Percentiles rank a stretch among this genome's conserved stretches.
These are phyloP conservation scores for Solanum medicagineum DNA, from an alignment of 257 asterid genomes.

Conservation along the genomic window DNA sequence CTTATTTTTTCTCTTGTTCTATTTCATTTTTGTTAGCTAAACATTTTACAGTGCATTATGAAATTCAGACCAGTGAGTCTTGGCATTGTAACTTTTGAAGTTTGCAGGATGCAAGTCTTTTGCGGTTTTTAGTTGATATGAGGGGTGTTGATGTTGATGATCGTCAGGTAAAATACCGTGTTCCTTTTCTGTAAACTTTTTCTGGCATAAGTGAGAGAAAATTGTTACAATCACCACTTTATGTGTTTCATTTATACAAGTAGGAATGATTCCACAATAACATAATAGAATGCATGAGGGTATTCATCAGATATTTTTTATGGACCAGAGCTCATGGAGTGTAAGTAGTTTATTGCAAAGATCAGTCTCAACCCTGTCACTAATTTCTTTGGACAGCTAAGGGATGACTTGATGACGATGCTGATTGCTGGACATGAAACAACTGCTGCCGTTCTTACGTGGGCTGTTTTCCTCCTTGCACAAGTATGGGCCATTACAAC, in stretches of 20 bases:
- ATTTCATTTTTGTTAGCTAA: background rate
- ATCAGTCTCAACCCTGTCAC: background rate
- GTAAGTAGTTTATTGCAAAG: background rate
- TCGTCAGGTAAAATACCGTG: constrained; percentile 59
- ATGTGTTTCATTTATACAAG: background rate
- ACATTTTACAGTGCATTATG: background rate
- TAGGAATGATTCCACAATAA: background rate
- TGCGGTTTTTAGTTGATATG: constrained; percentile 97
- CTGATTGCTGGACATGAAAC: constrained; percentile 99
- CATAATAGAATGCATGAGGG: background rate
- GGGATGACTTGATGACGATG: constrained; percentile 98
- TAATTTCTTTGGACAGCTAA: constrained; percentile 38
- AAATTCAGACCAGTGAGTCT: constrained; percentile 19
- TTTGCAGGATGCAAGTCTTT: constrained; percentile 97
- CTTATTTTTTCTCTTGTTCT: background rate
- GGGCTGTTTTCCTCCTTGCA: constrained; percentile 90
- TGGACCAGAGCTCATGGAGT: background rate
- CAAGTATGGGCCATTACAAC: constrained; percentile 38
- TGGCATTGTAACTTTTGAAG: constrained; percentile 31
- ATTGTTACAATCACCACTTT: background rate
- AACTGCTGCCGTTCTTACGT: constrained; percentile 94
- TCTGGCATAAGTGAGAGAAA: background rate
- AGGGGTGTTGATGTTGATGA: constrained; percentile 97
- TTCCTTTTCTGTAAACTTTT: background rate
- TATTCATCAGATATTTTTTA: background rate